Evolutionary conservation across 352 stramenopile genomes (phyloP), one percentile per base, ranked within the genome.

Genomic region (Blastocystis sp.): DNA sequence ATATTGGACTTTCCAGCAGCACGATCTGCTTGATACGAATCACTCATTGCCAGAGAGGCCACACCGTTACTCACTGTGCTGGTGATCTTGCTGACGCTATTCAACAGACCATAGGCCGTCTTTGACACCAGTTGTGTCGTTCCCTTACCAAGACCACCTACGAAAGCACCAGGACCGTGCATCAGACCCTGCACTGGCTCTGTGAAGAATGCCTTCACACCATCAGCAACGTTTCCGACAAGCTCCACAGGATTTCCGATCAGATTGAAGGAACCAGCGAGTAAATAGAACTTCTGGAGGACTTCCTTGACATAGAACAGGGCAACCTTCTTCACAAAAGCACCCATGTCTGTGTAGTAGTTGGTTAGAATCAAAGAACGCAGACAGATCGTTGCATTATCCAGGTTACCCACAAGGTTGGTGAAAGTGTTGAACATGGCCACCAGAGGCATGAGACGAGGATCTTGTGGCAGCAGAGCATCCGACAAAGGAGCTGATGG

Each of bases 1-100:
- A 87, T 49, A 42, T 78, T 78, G 29, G 59, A 78, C 49, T 87
- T 87, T 27, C 77, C 77, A 21, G 59, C 65, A 24, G 77, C 77
- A 42, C 93, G 89, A 67, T 95, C 91, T 0, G 93, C 90, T 58
- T 93, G 94, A 89, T 95, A 95, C 88, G 94, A 89, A 39, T 94
- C 92, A 77, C 94, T 92, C 92, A 95, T 65, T 35, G 71, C 71
- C 19, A 87, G 46, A 29, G 77, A 42, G 3, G 77, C 77, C n/a
- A 87, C 21, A 46, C 59, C 59, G 32, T 87, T 51, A 42, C 77
- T 49, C 24, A 77, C 65, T 11, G 77, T 54, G 19, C 56, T 43
- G 46, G 77, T 87, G 43, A 87, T 87, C 77, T 87, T 87, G 32
- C 54, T 87, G 21, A 78, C 77, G 12, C 35, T 61, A 32, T 87